A percentile compares a stretch with the other conserved stretches of the same genome.
phyloP scores from a whole-genome alignment of 306 rosid species.

The Comarum palustre region DNA sequence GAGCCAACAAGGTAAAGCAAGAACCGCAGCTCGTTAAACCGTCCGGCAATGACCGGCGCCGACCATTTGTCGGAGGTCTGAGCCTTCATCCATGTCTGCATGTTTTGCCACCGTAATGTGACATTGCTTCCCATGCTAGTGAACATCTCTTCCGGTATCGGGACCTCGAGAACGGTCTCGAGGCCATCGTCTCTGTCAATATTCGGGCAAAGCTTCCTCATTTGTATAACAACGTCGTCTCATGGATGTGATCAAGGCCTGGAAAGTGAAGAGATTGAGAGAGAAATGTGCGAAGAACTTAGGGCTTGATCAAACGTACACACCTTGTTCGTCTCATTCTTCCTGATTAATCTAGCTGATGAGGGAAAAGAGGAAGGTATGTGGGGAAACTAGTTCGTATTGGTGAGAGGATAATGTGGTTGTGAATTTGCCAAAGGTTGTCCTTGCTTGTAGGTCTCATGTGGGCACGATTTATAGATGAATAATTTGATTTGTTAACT shows the following conservation, averaged over 20 bases:
- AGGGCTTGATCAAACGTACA: constrained; percentile 20
- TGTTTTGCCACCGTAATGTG: constrained; percentile 65
- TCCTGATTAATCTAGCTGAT: constrained; percentile 12
- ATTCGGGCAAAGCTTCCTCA: constrained; percentile 92
- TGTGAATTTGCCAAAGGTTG: constrained; percentile 38
- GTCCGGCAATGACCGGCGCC: constrained; percentile 55
- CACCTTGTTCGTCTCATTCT: constrained; percentile 12
- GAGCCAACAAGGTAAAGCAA: constrained; percentile 93
- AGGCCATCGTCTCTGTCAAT: constrained; percentile 78
- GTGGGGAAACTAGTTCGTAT: constrained; percentile 26
- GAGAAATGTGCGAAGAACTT: constrained; percentile 18
- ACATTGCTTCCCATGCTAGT: constrained; percentile 71
- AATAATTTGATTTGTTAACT: too few relatives aligned
- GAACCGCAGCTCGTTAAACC: constrained; percentile 74
- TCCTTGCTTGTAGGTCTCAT: constrained; percentile 62
- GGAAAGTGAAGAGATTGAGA: constrained; percentile 2
- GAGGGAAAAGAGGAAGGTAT: constrained; percentile 28
- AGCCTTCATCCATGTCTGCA: constrained; percentile 86
- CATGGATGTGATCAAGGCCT: constrained; percentile 1
- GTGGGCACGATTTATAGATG: constrained; percentile 30
- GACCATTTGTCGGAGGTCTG: constrained; percentile 73
- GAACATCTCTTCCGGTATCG: constrained; percentile 92
- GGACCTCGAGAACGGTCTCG: constrained; percentile 89
- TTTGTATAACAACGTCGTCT: constrained; percentile 20
- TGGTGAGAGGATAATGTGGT: constrained; percentile 10